Percentiles rank a stretch among this genome's conserved stretches.
Conservation (phyloP, 2,329 filamentous ascomycete genomes). For the Onygenales sp. region DNA sequence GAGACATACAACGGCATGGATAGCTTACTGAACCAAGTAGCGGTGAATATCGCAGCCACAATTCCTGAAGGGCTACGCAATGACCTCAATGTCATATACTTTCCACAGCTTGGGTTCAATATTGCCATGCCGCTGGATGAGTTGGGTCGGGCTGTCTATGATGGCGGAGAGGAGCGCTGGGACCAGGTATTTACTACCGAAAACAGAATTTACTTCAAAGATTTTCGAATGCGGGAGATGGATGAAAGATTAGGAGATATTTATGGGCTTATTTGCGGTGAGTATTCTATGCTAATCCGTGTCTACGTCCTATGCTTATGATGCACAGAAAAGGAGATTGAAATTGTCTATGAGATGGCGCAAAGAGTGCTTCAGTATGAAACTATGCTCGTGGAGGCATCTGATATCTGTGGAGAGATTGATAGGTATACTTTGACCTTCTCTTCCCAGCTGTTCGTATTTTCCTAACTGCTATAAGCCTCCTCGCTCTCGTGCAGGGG, state of each 20-base stretch:
- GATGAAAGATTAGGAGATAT: slow-evolving; percentile 77
- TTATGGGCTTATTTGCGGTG: slow-evolving; percentile 73
- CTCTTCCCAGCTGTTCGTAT: neutral
- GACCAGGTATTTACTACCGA: slow-evolving; percentile 66
- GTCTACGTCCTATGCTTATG: neutral
- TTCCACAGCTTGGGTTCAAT: slow-evolving; percentile 86
- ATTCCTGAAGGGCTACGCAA: slow-evolving; percentile 50
- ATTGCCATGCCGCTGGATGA: slow-evolving; percentile 60
- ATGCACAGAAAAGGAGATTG: slow-evolving; percentile 67
- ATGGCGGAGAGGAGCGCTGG: slow-evolving; percentile 61
- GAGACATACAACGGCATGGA: slow-evolving; percentile 69
- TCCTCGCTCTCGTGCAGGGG: slow-evolving; percentile 69
- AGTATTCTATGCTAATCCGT: slow-evolving; percentile 14
- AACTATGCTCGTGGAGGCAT: slow-evolving; percentile 55
- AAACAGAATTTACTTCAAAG: slow-evolving; percentile 75
- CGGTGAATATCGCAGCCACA: slow-evolving; percentile 50
- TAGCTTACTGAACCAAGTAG: slow-evolving; percentile 59
- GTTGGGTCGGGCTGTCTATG: slow-evolving; percentile 52
- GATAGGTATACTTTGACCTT: slow-evolving; percentile 44
- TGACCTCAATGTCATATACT: slow-evolving; percentile 70
- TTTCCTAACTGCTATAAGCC: slow-evolving; percentile 32
- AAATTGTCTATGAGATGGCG: slow-evolving; percentile 71
- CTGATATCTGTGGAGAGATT: slow-evolving; percentile 74
- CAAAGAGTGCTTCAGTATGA: slow-evolving; percentile 62
- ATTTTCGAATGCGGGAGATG: slow-evolving; percentile 66